Evolutionary conservation across 306 rosid genomes (phyloP), one percentile per base, ranked within the genome.

Genomic region (Castanospermum australe): DNA sequence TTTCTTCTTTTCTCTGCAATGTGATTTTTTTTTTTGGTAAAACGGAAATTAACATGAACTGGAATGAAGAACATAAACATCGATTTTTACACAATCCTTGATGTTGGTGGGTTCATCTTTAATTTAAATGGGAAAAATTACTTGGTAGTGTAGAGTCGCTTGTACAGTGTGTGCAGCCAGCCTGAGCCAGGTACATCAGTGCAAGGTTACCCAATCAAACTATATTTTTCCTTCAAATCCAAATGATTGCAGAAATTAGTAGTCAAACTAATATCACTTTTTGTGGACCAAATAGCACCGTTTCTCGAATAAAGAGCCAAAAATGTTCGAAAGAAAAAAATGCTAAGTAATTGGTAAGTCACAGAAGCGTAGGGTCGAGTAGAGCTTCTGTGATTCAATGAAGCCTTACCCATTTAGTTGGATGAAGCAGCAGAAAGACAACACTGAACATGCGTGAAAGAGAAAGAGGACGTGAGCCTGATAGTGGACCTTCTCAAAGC

Each of bases 401-500:
- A 38, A 56, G 65, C 38, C 79, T 39, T 30, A 76, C 79, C 70
- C 76, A 80, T 51, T 20, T 32, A 50, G 68, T 54, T 67, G 71
- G 84, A 70, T 85, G 85, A 79, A 84, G 44, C 11, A 39, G 70
- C 11, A 39, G 70, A 77, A 62, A 44, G 86, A 78, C 82, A 68
- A 76, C 66, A 64, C 35, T 32, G 72, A 72, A 71, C 82, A 74
- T 75, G 69, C 17, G 25, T 54, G 73, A 59, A 56, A 62, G 82
- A 60, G 79, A 66, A 30, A 73, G 52, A 59, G 33, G 78, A 30
- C 76, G 81, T 36, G 80, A 71, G 67, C 41, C 15, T 55, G 77
- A 83, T 35, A 71, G 92, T 81, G 94, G 91, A 77, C 88, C 91
- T 24, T 72, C 24, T n/a, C 13, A 73, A 61, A 73, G 61, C 54